Evolutionary conservation across 306 rosid genomes (phyloP), one percentile per base, ranked within the genome.

Genomic region (Rosa rugosa): DNA sequence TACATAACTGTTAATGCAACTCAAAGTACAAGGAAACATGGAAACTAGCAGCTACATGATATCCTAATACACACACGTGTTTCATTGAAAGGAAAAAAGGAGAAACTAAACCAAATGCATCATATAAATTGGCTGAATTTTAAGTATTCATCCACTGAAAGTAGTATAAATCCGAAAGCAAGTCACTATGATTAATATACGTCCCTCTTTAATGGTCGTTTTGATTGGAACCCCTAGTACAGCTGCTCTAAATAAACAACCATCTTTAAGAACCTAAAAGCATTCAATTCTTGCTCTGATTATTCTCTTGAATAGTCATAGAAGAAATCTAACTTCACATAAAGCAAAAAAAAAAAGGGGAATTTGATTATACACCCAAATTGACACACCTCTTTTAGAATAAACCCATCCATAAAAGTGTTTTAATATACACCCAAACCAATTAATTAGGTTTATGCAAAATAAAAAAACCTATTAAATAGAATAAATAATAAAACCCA

Each of bases 131-230:
- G 18, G 41, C 17, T 59, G 68, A n/a, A 57, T 4, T 57, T n/a
- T 56, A 56, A 20, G 27, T 20, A 56, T 7, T n/a, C 27, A 56
- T 56, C 25, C n/a, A 57, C 31, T 22, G 31, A 12, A 57, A 22
- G 31, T 27, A 71, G 56, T 45, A 6, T 70, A 70, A 66, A 41
- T 27, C n/a, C 31, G 68, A 40, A 42, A 10, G 11, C 14, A 71
- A 38, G 67, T 56, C 14, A 49, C 22, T 45, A n/a, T 17, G 38
- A 72, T 46, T 65, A 67, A 50, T 71, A 27, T 27, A 41, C 49
- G 53, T 87, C 92, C 99, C 98, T 95, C 98, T 85, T 92, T 95
- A 88, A 95, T 93, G 38, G 99, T 95, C 75, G 99, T 96, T 89
- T 95, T 95, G 47, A 69, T 91, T 60, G 97, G 99, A 80, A 95